Conservation (phyloP, 768 basidiomycete genomes). For the Lanmaoa pseudosensibilis region DNA sequence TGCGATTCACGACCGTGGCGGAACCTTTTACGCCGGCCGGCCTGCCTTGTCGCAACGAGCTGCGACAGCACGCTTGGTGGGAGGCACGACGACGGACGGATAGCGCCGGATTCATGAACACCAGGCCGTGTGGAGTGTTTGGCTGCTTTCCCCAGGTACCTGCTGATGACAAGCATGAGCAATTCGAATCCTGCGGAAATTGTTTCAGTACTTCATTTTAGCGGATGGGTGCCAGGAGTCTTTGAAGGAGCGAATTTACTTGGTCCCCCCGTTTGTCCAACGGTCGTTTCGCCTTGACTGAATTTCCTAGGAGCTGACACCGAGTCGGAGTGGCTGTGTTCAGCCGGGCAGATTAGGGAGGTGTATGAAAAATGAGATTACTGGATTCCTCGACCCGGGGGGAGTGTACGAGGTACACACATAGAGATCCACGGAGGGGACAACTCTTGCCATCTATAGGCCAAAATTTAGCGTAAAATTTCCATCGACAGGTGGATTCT, state of each 20-base stretch:
- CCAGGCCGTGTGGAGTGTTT: not conserved
- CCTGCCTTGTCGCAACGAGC: not conserved
- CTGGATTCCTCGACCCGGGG: too few species aligned
- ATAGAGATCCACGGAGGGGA: too few species aligned
- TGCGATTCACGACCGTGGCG: not conserved
- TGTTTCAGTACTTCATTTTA: conserved; percentile 4
- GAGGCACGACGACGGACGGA: not conserved
- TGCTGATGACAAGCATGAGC: not conserved
- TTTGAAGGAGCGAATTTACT: not conserved
- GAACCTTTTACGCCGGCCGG: not conserved
- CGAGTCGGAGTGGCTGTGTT: conserved; percentile 3
- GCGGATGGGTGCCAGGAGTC: conserved; percentile 13
- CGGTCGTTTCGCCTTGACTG: not conserved
- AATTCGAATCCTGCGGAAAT: conserved; percentile 6
- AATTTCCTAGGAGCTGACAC: not conserved
- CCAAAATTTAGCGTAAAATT: not conserved
- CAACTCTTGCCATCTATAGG: too few species aligned
- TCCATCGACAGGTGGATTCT: too few species aligned
- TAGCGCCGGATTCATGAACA: not conserved
- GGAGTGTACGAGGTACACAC: too few species aligned
- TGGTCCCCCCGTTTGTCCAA: not conserved
- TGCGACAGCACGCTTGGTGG: not conserved
- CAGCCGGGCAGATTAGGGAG: not conserved
- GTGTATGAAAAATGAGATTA: not conserved
- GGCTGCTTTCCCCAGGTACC: not conserved